phyloP scores from a whole-genome alignment of 805 yeast species.

The Starmerella potacharoeniae region DNA sequence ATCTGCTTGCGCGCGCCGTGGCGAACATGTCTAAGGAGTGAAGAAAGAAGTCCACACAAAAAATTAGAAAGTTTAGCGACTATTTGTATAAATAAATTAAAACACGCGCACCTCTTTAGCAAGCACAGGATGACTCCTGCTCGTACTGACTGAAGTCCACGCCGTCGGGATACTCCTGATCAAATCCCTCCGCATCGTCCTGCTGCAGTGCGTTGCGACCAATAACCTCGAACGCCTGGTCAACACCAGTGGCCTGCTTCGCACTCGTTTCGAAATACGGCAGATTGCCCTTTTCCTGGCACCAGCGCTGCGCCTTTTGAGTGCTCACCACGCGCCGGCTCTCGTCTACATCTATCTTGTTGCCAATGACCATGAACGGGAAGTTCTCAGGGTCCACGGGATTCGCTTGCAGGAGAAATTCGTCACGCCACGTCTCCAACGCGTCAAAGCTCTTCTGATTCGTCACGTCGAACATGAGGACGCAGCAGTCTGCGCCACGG shows the following conservation, averaged over 20 bases:
- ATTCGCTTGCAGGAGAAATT: constrained; percentile 84
- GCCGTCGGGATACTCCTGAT: constrained; percentile 92
- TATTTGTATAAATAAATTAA: constrained; percentile 4
- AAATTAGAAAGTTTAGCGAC: not conserved
- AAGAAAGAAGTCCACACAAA: not conserved
- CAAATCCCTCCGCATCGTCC: constrained; percentile 81
- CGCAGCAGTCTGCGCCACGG: constrained; percentile 97
- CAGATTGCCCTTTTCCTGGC: constrained; percentile 57
- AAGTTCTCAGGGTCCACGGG: constrained; percentile 88
- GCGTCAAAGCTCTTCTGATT: constrained; percentile 88
- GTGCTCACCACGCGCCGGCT: constrained; percentile 61
- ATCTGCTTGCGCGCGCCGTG: constrained; percentile 16
- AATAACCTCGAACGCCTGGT: constrained; percentile 88
- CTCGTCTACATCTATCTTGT: constrained; percentile 91
- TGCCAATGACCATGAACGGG: constrained; percentile 91
- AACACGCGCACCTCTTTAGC: constrained; percentile 32
- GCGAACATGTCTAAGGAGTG: not conserved
- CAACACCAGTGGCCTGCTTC: constrained; percentile 89
- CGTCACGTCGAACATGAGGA: constrained; percentile 88
- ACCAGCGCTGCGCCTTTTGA: constrained; percentile 50
- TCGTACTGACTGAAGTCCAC: constrained; percentile 81
- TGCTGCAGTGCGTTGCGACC: constrained; percentile 93
- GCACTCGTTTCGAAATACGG: constrained; percentile 98
- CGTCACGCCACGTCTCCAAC: constrained; percentile 87
- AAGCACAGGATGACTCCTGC: constrained; percentile 66